A percentile compares a stretch with the other conserved stretches of the same genome.
These are phyloP conservation scores for Pleurotus pulmonarius DNA, from an alignment of 768 basidiomycete species.

Conservation along the genomic window DNA sequence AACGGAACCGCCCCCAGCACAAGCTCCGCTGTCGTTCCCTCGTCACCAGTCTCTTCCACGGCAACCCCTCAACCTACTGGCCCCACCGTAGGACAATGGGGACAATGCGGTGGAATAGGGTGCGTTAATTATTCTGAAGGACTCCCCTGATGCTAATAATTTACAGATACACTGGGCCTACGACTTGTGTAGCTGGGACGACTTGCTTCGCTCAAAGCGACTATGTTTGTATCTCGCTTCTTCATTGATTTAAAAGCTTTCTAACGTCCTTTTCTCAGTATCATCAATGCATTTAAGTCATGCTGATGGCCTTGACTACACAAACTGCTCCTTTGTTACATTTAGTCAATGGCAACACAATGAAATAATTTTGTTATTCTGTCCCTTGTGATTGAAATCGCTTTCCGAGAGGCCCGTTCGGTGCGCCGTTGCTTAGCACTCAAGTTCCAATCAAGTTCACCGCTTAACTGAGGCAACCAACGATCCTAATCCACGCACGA, in stretches of 20 bases:
- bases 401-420: too few relatives aligned
- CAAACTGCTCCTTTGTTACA: too few relatives aligned
- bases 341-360: too few relatives aligned
- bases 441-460: too few relatives aligned
- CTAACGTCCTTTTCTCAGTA: background rate
- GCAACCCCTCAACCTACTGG: background rate
- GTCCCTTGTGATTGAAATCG: too few relatives aligned
- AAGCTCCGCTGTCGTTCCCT: background rate
- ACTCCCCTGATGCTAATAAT: background rate
- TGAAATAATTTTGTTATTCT: too few relatives aligned
- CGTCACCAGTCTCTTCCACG: background rate
- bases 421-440: too few relatives aligned
- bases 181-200: slow-evolving; percentile 33
- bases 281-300: background rate
- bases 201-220: slow-evolving; percentile 33
- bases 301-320: too few relatives aligned
- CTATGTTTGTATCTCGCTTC: background rate
- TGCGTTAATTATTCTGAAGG: slow-evolving; percentile 17
- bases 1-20: background rate
- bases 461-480: too few relatives aligned
- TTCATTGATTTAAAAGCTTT: background rate
- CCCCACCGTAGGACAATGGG: slow-evolving; percentile 11
- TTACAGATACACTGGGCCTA: slow-evolving; percentile 27
- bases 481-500: too few relatives aligned
- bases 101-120: slow-evolving; percentile 51